Evolutionary conservation across 352 stramenopile species (phyloP).

Genomic region (Phytophthora quininea): DNA sequence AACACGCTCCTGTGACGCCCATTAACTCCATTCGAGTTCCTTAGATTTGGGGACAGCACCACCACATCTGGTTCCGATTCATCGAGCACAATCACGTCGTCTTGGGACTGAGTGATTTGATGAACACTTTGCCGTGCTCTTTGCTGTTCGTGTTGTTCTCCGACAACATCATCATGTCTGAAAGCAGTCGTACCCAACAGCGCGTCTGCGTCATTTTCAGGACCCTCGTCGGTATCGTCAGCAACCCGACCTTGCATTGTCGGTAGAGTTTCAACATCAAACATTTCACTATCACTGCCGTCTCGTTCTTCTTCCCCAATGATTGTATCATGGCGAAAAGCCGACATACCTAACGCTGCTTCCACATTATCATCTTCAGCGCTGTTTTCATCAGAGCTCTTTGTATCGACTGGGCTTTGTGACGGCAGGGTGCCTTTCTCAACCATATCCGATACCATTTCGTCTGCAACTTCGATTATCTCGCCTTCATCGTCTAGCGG

Average conservation of each 20-base stretch:
- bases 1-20: neutral
- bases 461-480: constrained; percentile 43
- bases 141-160: constrained; percentile 9
- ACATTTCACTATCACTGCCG: neutral
- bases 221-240: constrained; percentile 29
- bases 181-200: constrained; percentile 36
- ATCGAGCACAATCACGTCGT: constrained; percentile 5
- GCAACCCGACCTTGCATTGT: constrained; percentile 22
- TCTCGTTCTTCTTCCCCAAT: constrained; percentile 34
- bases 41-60: neutral
- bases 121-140: neutral
- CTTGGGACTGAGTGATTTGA: constrained; percentile 13
- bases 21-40: too few relatives aligned
- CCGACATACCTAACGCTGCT: constrained; percentile 30
- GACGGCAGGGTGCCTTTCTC: constrained; percentile 13
- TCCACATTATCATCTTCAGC: constrained; percentile 38
- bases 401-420: constrained; percentile 12
- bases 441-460: constrained; percentile 52
- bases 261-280: neutral
- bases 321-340: constrained; percentile 40
- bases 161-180: constrained; percentile 36
- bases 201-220: constrained; percentile 37
- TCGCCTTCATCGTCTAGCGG: constrained; percentile 39
- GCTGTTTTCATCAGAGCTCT: constrained; percentile 15
- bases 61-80: constrained; percentile 21